Evolutionary conservation across 257 asterid genomes (phyloP).

Genomic region (Solanum ossicruentum): DNA sequence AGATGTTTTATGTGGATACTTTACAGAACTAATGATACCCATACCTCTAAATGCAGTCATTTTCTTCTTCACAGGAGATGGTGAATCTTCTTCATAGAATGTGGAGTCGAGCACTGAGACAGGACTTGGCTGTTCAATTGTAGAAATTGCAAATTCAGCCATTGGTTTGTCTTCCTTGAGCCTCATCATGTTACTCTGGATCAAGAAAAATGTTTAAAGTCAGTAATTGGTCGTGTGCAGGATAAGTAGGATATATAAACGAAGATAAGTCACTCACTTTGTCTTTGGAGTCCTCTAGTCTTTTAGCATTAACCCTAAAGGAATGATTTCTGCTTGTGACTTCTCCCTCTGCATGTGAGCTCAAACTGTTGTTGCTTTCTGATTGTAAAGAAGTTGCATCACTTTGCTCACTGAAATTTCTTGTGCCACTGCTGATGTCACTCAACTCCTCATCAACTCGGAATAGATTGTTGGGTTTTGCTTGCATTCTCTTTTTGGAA

Average conservation of each 20-base stretch:
- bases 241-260: background rate
- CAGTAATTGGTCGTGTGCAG: conserved; percentile 6
- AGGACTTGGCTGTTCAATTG: conserved; percentile 88
- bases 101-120: conserved; percentile 77
- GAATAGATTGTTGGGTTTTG: conserved; percentile 25
- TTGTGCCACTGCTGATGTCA: conserved; percentile 32
- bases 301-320: conserved; percentile 17
- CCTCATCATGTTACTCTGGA: conserved; percentile 41
- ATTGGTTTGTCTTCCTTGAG: conserved; percentile 27
- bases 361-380: conserved; percentile 56
- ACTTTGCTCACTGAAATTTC: conserved; percentile 44
- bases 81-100: conserved; percentile 69
- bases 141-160: conserved; percentile 28
- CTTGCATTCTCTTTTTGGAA: conserved; percentile 21
- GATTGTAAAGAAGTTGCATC: conserved; percentile 64
- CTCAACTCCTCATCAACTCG: conserved; percentile 32
- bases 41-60: conserved; percentile 71
- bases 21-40: conserved; percentile 2
- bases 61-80: conserved; percentile 78
- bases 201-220: background rate
- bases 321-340: conserved; percentile 30
- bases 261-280: conserved; percentile 12
- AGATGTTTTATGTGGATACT: background rate
- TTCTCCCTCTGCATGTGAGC: conserved; percentile 56
- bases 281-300: conserved; percentile 21